Percentiles rank a stretch among this genome's conserved stretches.
Evolutionary conservation across 495 filamentous ascomycete genomes (phyloP).

Genomic region (Oidiodendron maius): DNA sequence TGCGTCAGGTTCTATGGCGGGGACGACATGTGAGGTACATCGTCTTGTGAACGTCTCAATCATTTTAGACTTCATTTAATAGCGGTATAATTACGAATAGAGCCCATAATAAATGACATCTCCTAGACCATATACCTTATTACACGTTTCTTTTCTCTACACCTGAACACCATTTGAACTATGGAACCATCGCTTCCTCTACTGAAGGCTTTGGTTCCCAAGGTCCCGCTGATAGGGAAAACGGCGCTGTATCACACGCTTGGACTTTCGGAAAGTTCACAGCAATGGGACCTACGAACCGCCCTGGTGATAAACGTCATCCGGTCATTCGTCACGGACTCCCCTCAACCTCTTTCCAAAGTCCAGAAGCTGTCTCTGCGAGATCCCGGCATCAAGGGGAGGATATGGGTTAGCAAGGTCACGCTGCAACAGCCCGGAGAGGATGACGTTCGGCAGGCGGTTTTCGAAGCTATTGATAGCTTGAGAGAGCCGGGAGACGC

Average conservation of each 20-base stretch:
- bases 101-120: conserved; percentile 27
- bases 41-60: too few species aligned
- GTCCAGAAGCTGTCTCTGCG: conserved; percentile 55
- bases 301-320: conserved; percentile 66
- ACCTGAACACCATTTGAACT: too few species aligned
- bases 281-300: conserved; percentile 75
- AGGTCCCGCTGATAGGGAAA: conserved; percentile 62
- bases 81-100: too few species aligned
- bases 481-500: conserved; percentile 43
- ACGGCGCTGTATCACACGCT: conserved; percentile 63
- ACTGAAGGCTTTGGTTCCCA: conserved; percentile 41
- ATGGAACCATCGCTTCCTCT: conserved; percentile 33
- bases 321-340: conserved; percentile 50
- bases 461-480: conserved; percentile 58
- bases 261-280: conserved; percentile 55
- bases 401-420: conserved; percentile 73
- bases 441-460: conserved; percentile 50
- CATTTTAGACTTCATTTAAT: too few species aligned
- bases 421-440: conserved; percentile 44
- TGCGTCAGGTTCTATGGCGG: too few species aligned
- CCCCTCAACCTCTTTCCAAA: conserved; percentile 45
- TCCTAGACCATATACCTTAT: too few species aligned
- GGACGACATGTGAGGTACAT: too few species aligned
- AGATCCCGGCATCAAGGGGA: conserved; percentile 67
- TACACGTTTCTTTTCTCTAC: too few species aligned